Evolutionary conservation across 106 monocot species (phyloP), one percentile per base, ranked within the genome.

Genomic region (Posidonia australis): DNA sequence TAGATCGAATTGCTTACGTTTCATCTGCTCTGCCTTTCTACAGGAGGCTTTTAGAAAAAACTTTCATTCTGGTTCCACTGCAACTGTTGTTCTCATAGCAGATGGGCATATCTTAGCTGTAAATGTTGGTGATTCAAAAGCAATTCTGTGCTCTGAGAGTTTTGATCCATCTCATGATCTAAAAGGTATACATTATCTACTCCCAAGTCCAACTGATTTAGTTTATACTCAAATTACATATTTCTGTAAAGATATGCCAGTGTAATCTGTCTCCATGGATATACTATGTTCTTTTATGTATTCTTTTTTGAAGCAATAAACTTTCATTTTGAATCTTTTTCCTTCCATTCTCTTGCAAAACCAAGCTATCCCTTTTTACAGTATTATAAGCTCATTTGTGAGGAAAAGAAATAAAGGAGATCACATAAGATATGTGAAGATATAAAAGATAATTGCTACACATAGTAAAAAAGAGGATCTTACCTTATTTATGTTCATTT

Each of bases 61-160:
- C 56, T 27, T 83, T 46, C 60, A 77, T 59, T 81, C 93, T 21
- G 93, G 93, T 64, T 79, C 93, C 26, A 93, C 93, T 66, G 88
- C 93, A n/a, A 73, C 77, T 55, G 83, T 93, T 58, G 74, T 86
- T 63, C 78, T 93, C 64, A 64, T 88, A 64, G 83, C 80, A 62
- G 79, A 88, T 77, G 88, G 75, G 9, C 76, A 81, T 18, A 77
- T 86, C 67, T 75, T 93, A 70, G 75, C 76, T 81, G 85, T 80
- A 13, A 83, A 93, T 79, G 60, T 88, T 9, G 93, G 93, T 14
- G 93, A 93, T 61, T 93, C 93, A 51, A 93, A 88, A 67, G 85
- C 88, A 54, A 67, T 93, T 62, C 63, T 93, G 64, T 93, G 93
- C 62, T 81, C 93, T 46, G 71, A 85, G 71, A 67, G 43, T 67